Base-by-base conservation (phyloP, 345 rosid species). In the Hypericum androsaemum region DNA sequence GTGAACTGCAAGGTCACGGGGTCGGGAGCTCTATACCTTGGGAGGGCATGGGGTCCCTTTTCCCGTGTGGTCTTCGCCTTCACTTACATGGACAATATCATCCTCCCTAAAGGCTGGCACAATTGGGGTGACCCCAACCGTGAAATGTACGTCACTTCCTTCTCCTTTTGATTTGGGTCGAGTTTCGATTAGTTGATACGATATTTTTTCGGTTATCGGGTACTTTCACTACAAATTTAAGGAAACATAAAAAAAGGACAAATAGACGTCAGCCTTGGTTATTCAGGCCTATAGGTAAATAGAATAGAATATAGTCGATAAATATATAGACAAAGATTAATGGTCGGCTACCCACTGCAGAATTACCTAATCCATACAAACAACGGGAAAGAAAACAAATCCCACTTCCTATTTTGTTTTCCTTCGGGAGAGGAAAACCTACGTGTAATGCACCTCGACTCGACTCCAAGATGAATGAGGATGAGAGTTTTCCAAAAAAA, bases 21-120 rank as follows among this genome's bases (percentile, higher is more conserved):
- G 5, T 88, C 98, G 0, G 98, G 98, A 9, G 98, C 86, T 2
- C 78, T 92, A 6, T 92, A 78, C 58, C 79, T 92, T 10, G 98
- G 98, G 4, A 74, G 98, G 59, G 96, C 98, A 4, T 92, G 98
- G 98, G 96, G 98, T 37, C 88, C 98, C 12, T 92, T 92, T 66
- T 92, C 98, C 3, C 75, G 98, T 53, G 98, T 92, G 0, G 77
- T 92, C 67, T 92, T 92, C 65, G 98, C 98, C 37, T 92, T 82
- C 65, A 92, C 98, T 12, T 81, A 83, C 42, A 88, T 88, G 98
- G 98, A 92, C 71, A 56, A 81, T 77, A 85, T 92, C 57, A 88
- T 88, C 74, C 68, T 85, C 15, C 98, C 98, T 50, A 83, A 71
- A 67, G 98, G 98, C 56, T 92, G 98, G 98, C 73, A 78, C 50